Base-by-base conservation (phyloP, 768 basidiomycete species). In the Leccinum truebloodii region DNA sequence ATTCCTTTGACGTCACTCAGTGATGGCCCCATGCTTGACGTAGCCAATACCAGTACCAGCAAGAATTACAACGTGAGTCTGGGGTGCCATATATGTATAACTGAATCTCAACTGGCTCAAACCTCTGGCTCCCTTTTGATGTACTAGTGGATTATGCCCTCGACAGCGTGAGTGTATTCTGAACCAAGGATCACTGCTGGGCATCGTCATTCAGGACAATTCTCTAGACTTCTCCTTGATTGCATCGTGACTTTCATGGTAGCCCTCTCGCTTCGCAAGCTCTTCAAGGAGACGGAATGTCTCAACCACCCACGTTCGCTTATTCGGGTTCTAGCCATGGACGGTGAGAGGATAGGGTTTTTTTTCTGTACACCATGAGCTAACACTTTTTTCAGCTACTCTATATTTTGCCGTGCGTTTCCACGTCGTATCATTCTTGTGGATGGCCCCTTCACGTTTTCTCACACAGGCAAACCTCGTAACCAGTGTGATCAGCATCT, bases 261-360 rank as follows among this genome's bases (percentile, higher is more conserved):
- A 8, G 24, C 18, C 9, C 12, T 12, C 34, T 52, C 63, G 13
- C 63, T 65, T 44, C 1, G 14, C 14, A 62, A 34, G 20, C 37
- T 55, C 28, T 44, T 44, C 44, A 20, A 44, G n/a, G 44, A 44
- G 44, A 44, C 44, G 0, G 10, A 12, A 44, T 10, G n/a, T 20
- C n/a, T 44, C 44, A n/a, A 9, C 4, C 44, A 44, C 7, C 56
- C 63, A 20, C 8, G 10, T 1, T 12, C n/a, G 10, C 52, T 66
- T 3, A 18, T 62, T 6, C 26, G 6, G 10, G 2, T 35, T 12
- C 59, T 64, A 5, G 10, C 48, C 5, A 16, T 32, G 50, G 63
- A 64, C 26, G 63, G 63, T 65, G 46, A 64, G 63, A 6, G 48
- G 6, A 30, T 26, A 28, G 24, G 52, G 57, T 50, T 13, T 20